Conservation (phyloP, 768 basidiomycete genomes). For the Podaxis carcinomalis region DNA sequence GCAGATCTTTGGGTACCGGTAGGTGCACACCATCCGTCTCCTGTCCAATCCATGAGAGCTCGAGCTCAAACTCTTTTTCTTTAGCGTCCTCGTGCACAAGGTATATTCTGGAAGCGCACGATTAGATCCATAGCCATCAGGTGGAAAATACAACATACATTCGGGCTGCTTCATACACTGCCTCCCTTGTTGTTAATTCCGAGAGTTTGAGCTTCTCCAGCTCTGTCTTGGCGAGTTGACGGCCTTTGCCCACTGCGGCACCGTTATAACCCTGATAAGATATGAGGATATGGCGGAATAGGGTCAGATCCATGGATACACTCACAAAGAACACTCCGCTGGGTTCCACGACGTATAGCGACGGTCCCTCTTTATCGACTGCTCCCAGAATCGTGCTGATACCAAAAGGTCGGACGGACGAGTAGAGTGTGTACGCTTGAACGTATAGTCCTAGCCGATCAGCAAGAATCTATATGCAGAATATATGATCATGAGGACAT, state of each 20-base stretch:
- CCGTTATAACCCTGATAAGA: slow-evolving; percentile 81
- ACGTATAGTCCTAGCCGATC: slow-evolving; percentile 87
- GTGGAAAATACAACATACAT: slow-evolving; percentile 57
- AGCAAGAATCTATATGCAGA: slow-evolving; percentile 31
- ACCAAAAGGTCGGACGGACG: slow-evolving; percentile 96
- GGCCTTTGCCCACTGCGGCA: slow-evolving; percentile 97
- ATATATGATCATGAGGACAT: background rate
- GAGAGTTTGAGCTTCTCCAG: slow-evolving; percentile 91
- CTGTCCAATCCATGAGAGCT: slow-evolving; percentile 93
- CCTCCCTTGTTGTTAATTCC: slow-evolving; percentile 77
- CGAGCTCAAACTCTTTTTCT: slow-evolving; percentile 97
- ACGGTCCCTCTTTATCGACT: slow-evolving; percentile 84
- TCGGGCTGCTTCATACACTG: slow-evolving; percentile 88
- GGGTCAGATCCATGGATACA: slow-evolving; percentile 11
- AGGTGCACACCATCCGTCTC: slow-evolving; percentile 79
- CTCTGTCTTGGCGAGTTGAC: slow-evolving; percentile 96
- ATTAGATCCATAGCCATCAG: background rate
- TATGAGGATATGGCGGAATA: background rate
- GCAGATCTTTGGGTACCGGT: slow-evolving; percentile 80
- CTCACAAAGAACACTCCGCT: slow-evolving; percentile 87
- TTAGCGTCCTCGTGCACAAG: slow-evolving; percentile 97
- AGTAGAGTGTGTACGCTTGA: slow-evolving; percentile 96
- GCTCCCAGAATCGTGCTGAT: slow-evolving; percentile 89
- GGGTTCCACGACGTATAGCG: slow-evolving; percentile 88
- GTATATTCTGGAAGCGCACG: slow-evolving; percentile 66